A percentile compares a stretch with the other conserved stretches of the same genome.
These are phyloP conservation scores for Coemansia sp. DNA, from an alignment of 192 early-diverging fungal species.

Conservation along the genomic window DNA sequence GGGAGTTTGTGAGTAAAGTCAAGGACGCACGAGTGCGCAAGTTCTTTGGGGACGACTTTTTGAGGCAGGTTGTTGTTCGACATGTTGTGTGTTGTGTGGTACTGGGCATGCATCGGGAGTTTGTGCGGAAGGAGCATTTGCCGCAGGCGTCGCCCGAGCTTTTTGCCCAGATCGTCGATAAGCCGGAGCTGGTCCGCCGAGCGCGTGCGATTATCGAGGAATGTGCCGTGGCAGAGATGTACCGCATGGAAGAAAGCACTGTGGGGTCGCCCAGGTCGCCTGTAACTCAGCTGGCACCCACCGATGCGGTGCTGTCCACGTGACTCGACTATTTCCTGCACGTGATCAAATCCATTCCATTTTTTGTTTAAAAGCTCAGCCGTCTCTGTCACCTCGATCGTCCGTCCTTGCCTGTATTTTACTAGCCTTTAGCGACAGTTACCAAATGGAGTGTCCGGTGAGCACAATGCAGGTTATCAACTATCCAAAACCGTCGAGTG, in stretches of 20 bases:
- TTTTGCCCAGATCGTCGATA: slow-evolving; percentile 12
- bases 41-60: slow-evolving; percentile 90
- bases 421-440: neutral
- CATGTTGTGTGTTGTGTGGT: slow-evolving; percentile 75
- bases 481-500: neutral
- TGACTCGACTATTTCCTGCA: neutral
- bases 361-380: neutral
- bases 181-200: slow-evolving; percentile 16
- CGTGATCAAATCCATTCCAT: neutral
- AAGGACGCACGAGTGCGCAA: slow-evolving; percentile 39
- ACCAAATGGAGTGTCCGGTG: too few relatives aligned
- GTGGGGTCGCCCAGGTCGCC: slow-evolving; percentile 8
- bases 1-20: slow-evolving; percentile 22
- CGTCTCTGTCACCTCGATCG: too few relatives aligned
- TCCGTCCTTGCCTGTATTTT: neutral
- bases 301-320: neutral
- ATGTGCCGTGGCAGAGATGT: slow-evolving; percentile 29
- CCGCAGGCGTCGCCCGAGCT: slow-evolving; percentile 40
- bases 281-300: neutral
- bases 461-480: neutral
- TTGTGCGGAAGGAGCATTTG: slow-evolving; percentile 22
- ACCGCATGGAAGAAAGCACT: slow-evolving; percentile 21
- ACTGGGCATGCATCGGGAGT: slow-evolving; percentile 63
- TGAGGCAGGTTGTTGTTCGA: slow-evolving; percentile 84
- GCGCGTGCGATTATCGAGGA: slow-evolving; percentile 24